Conservation (phyloP, 2,329 filamentous ascomycete species). For the Arthrobotrys musiformis region DNA sequence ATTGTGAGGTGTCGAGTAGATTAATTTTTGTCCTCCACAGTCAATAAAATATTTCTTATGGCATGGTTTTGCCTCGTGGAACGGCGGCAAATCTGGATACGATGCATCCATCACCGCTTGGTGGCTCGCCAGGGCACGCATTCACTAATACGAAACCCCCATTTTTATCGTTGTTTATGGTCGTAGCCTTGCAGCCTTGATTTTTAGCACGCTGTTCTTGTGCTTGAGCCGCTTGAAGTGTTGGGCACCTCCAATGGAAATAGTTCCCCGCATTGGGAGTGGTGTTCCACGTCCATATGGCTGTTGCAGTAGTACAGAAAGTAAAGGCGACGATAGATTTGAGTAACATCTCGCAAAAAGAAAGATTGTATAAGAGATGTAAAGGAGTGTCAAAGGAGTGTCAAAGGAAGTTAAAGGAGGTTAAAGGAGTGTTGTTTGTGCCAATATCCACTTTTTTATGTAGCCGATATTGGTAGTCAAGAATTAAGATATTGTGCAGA, state of each 20-base stretch:
- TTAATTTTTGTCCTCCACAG: neutral
- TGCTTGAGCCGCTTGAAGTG: neutral
- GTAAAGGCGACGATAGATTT: neutral
- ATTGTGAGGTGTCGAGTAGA: neutral
- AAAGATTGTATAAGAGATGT: neutral
- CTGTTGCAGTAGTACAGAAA: neutral
- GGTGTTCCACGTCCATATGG: neutral
- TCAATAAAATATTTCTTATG: neutral
- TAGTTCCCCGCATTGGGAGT: neutral
- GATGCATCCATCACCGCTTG: neutral
- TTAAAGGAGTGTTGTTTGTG: neutral
- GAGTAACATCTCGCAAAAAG: neutral
- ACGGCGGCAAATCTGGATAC: neutral
- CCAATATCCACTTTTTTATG: neutral
- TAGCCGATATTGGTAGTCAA: neutral
- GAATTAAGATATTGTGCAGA: neutral
- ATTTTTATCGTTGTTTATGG: neutral
- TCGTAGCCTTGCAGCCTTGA: neutral
- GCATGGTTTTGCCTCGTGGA: neutral
- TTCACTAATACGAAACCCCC: neutral
- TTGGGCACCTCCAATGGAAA: neutral
- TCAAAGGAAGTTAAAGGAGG: too few species aligned
- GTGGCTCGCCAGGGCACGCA: neutral
- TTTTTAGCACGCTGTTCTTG: neutral
- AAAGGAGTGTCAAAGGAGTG: too few species aligned